These are phyloP conservation scores for Epichloe amarillans DNA, from an alignment of 2,329 filamentous ascomycete genomes.

Conservation along the genomic window DNA sequence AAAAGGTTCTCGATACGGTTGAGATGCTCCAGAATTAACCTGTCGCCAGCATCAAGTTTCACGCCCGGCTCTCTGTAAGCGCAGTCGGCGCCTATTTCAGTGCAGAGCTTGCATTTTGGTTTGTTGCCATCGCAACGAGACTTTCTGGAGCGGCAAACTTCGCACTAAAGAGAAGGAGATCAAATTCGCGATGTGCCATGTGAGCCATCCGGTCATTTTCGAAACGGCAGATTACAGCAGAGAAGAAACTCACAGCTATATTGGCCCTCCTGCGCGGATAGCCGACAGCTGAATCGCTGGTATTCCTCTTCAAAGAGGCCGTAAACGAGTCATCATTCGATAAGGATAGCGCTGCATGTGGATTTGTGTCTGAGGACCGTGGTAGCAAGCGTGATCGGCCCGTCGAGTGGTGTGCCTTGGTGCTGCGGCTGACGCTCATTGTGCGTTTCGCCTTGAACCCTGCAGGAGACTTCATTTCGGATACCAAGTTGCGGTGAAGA, in stretches of 20 bases:
- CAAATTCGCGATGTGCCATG: not conserved
- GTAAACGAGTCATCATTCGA: conserved; percentile 37
- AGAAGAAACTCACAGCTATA: conserved; percentile 42
- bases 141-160: conserved; percentile 69
- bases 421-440: conserved; percentile 35
- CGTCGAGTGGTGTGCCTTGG: conserved; percentile 38
- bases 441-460: conserved; percentile 32
- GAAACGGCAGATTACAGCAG: not conserved
- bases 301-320: conserved; percentile 48
- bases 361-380: conserved; percentile 36
- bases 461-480: conserved; percentile 35
- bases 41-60: conserved; percentile 77
- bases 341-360: conserved; percentile 33
- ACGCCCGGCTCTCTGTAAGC: conserved; percentile 76
- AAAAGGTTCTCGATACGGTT: conserved; percentile 65
- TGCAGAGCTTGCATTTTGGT: conserved; percentile 74
- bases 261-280: conserved; percentile 52
- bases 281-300: conserved; percentile 47
- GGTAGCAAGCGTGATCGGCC: conserved; percentile 39
- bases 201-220: not conserved
- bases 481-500: not conserved
- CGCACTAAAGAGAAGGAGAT: conserved; percentile 40
- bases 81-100: conserved; percentile 69
- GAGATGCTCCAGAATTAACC: conserved; percentile 68
- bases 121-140: conserved; percentile 67